phyloP scores from a whole-genome alignment of 2,329 filamentous ascomycete species.

The Pyrenochaeta sp. region DNA sequence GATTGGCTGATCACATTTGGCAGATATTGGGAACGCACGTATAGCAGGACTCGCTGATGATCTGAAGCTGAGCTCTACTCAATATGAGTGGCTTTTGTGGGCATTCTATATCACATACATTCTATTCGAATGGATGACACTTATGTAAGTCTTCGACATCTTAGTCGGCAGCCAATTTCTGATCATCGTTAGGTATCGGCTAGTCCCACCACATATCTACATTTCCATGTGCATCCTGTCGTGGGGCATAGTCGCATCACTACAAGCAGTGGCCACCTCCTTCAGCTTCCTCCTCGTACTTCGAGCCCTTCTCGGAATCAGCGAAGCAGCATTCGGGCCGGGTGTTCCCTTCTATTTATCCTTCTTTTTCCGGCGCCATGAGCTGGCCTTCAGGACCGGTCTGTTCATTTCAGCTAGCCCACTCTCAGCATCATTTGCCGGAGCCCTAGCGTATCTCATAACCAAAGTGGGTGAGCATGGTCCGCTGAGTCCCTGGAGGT shows the following conservation, averaged over 20 bases:
- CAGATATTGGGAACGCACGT: constrained; percentile 70
- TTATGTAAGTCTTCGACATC: constrained; percentile 54
- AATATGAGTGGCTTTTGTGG: constrained; percentile 70
- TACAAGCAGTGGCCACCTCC: constrained; percentile 64
- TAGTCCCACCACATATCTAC: constrained; percentile 69
- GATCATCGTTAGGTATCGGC: constrained; percentile 55
- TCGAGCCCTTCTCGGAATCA: constrained; percentile 63
- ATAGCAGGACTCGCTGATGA: constrained; percentile 66
- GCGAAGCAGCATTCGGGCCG: constrained; percentile 69
- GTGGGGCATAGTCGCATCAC: constrained; percentile 81
- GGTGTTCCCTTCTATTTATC: constrained; percentile 72
- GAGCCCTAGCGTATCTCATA: constrained; percentile 80
- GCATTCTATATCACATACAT: constrained; percentile 72
- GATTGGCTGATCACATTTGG: constrained; percentile 9
- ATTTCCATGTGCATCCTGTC: constrained; percentile 71
- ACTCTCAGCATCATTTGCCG: constrained; percentile 73
- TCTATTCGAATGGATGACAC: constrained; percentile 71
- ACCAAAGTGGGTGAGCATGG: constrained; percentile 70
- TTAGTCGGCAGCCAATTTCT: not conserved
- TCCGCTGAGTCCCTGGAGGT: constrained; percentile 83
- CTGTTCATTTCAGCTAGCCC: constrained; percentile 82
- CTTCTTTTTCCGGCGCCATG: constrained; percentile 70
- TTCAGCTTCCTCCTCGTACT: constrained; percentile 68
- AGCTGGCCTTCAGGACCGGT: constrained; percentile 85
- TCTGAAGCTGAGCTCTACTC: constrained; percentile 61